Percentiles rank a stretch among this genome's conserved stretches.
Evolutionary conservation across 2,329 filamentous ascomycete species (phyloP).

Genomic region (Pseudogymnoascus sp.): DNA sequence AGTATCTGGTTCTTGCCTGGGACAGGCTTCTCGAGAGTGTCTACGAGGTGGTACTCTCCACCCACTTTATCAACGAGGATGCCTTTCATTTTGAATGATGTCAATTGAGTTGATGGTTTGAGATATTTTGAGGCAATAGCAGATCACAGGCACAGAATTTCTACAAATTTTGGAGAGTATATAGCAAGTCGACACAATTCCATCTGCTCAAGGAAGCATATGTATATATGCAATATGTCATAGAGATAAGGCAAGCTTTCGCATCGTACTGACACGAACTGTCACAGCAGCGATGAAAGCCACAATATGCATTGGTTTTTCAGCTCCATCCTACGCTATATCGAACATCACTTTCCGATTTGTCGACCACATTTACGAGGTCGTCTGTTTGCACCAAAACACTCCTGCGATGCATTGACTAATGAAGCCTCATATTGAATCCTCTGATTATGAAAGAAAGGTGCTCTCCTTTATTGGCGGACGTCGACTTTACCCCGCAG

Average conservation of each 20-base stretch:
- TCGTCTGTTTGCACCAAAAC: background rate
- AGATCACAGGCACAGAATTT: background rate
- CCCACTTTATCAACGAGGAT: conserved; percentile 19
- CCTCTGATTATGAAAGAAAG: background rate
- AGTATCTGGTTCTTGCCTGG: conserved; percentile 30
- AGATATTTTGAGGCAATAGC: no score
- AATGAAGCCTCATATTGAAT: background rate
- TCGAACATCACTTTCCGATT: background rate
- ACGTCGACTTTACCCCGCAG: background rate
- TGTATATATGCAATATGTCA: background rate
- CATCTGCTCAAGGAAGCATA: background rate
- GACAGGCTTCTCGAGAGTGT: conserved; percentile 21
- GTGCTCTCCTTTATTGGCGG: background rate
- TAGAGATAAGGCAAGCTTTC: background rate
- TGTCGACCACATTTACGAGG: background rate
- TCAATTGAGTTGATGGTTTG: background rate
- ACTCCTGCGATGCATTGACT: background rate
- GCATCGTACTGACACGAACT: background rate
- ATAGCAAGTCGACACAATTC: background rate
- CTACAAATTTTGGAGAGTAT: background rate
- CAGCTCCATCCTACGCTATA: background rate
- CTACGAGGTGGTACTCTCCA: conserved; percentile 16
- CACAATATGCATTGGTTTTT: background rate
- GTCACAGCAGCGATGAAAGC: background rate
- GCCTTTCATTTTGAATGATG: conserved; percentile 21